Evolutionary conservation across 2,329 filamentous ascomycete species (phyloP).

Genomic region (Graphilbum fragrans): DNA sequence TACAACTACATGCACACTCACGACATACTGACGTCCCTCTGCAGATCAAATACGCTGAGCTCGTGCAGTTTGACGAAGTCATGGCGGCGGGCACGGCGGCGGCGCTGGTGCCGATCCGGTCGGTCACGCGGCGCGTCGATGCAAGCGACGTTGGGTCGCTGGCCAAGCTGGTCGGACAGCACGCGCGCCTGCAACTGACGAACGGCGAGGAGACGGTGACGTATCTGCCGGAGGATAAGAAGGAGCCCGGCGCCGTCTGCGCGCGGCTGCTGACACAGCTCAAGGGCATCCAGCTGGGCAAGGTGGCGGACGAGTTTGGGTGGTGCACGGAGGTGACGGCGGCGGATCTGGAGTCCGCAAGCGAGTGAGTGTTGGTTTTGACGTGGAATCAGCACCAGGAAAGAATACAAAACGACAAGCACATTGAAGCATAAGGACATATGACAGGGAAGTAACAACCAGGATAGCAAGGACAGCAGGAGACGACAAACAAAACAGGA

Average conservation of each 20-base stretch:
- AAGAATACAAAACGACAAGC: background rate
- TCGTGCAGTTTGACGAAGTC: constrained; percentile 53
- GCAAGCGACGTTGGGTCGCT: constrained; percentile 26
- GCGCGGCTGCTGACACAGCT: constrained; percentile 61
- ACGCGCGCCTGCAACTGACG: constrained; percentile 23
- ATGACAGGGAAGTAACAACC: background rate
- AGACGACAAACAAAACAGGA: background rate
- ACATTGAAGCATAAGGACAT: background rate
- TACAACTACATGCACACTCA: too few species aligned
- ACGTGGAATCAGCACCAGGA: too few species aligned
- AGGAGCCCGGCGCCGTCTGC: constrained; percentile 64
- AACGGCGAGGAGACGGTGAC: constrained; percentile 36
- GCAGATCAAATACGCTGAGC: constrained; percentile 53
- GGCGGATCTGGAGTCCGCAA: constrained; percentile 28
- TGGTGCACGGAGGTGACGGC: constrained; percentile 48
- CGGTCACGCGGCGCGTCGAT: constrained; percentile 58
- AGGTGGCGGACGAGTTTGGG: constrained; percentile 61
- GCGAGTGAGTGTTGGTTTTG: too few species aligned
- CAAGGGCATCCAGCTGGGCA: constrained; percentile 77
- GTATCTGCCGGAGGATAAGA: constrained; percentile 41
- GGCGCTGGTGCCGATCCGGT: constrained; percentile 80
- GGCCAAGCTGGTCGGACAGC: constrained; percentile 14
- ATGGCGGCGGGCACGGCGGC: constrained; percentile 89
- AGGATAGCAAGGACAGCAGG: background rate
- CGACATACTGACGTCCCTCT: too few species aligned